Evolutionary conservation across 805 yeast genomes (phyloP).

Genomic region (Wickerhamomyces subpelliculosus): DNA sequence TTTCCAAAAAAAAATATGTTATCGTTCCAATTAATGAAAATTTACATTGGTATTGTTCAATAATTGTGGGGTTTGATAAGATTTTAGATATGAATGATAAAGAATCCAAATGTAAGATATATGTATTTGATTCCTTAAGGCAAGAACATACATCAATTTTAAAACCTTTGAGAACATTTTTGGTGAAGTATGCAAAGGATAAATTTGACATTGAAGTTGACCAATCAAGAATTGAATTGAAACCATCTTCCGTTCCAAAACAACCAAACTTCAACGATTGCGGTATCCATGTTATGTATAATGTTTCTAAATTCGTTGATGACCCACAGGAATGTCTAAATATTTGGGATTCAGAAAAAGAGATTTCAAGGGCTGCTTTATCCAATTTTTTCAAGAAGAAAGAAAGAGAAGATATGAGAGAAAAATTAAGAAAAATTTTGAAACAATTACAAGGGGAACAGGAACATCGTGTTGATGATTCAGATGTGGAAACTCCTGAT

Average conservation of each 20-base stretch:
- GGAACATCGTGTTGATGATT: slow-evolving; percentile 1
- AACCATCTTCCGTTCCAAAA: slow-evolving; percentile 58
- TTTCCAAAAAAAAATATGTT: slow-evolving; percentile 50
- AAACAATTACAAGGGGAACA: slow-evolving; percentile 14
- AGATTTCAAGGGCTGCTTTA: slow-evolving; percentile 7
- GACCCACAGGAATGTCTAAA: slow-evolving; percentile 40
- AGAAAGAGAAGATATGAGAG: slow-evolving; percentile 22
- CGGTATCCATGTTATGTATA: slow-evolving; percentile 85
- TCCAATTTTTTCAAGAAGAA: slow-evolving; percentile 16
- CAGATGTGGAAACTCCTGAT: slow-evolving; percentile 2
- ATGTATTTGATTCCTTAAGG: slow-evolving; percentile 71
- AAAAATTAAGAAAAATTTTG: slow-evolving; percentile 14
- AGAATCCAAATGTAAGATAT: slow-evolving; percentile 16
- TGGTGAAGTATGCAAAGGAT: slow-evolving; percentile 65
- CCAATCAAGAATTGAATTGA: slow-evolving; percentile 38
- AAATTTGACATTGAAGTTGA: slow-evolving; percentile 43
- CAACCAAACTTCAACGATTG: slow-evolving; percentile 92
- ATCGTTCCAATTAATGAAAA: slow-evolving; percentile 78
- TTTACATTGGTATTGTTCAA: slow-evolving; percentile 83
- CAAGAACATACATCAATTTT: slow-evolving; percentile 47
- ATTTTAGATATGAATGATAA: slow-evolving; percentile 13
- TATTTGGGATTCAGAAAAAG: slow-evolving; percentile 35
- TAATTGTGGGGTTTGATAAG: slow-evolving; percentile 49
- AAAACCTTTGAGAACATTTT: slow-evolving; percentile 48
- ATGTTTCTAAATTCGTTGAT: slow-evolving; percentile 50